phyloP scores from a whole-genome alignment of 768 basidiomycete species.

The Filobasidium wieringae region DNA sequence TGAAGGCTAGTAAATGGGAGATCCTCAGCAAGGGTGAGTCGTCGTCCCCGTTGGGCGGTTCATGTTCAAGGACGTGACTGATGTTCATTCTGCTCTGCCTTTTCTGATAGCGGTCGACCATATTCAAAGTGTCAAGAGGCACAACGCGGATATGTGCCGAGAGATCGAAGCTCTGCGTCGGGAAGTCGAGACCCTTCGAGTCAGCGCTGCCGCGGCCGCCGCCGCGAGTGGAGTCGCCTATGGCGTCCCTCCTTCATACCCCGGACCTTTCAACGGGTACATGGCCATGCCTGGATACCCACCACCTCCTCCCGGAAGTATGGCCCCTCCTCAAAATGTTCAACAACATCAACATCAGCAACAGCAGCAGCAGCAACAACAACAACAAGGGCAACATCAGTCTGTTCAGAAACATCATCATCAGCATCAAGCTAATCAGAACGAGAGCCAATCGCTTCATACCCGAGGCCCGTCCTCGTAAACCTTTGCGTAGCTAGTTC shows the following conservation, averaged over 20 bases:
- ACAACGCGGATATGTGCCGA: constrained; percentile 61
- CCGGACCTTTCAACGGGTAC: constrained; percentile 3
- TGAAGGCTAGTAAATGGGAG: constrained; percentile 99
- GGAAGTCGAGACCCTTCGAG: constrained; percentile 49
- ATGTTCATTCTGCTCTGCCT: constrained; percentile 26
- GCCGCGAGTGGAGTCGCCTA: constrained; percentile 7
- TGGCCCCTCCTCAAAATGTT: not conserved
- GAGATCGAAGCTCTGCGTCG: constrained; percentile 69
- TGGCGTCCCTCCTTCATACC: constrained; percentile 8
- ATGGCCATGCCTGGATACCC: not conserved
- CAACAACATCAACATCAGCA: not conserved
- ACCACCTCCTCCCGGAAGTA: not conserved
- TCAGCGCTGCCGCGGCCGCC: constrained; percentile 11
- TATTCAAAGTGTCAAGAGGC: constrained; percentile 63
- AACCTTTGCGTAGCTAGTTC: no score
- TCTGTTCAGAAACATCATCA: no score
- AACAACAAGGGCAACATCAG: no score
- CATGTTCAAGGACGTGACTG: not conserved
- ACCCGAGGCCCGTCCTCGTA: no score
- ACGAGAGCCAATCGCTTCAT: no score
- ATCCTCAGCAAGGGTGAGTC: constrained; percentile 82
- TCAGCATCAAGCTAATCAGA: no score
- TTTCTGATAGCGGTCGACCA: constrained; percentile 62
- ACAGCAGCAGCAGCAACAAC: not conserved
- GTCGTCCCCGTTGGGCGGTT: constrained; percentile 1